phyloP scores from a whole-genome alignment of 164 flowering plant species.

The Taxillus chinensis region DNA sequence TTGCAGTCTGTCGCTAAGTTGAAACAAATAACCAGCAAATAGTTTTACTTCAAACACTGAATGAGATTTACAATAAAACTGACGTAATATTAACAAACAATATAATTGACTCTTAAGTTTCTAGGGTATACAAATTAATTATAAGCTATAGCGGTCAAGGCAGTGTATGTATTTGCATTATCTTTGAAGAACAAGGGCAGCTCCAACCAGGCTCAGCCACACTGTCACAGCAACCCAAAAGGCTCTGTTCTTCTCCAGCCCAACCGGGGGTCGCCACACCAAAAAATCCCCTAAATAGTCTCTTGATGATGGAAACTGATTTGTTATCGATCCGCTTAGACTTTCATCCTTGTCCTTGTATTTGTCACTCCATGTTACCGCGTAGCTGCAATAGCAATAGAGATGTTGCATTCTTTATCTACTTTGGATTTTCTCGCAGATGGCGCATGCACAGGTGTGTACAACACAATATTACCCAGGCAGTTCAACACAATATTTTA shows the following conservation, averaged over 20 bases:
- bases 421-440: too few species aligned
- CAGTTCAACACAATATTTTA: too few species aligned
- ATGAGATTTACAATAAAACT: not conserved
- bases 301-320: conserved; percentile 49
- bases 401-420: not conserved
- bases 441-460: too few species aligned
- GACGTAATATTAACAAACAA: not conserved
- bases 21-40: not conserved
- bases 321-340: conserved; percentile 31
- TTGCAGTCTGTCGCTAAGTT: too few species aligned
- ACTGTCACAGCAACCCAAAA: conserved; percentile 56
- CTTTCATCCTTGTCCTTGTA: conserved; percentile 37
- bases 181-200: conserved; percentile 51
- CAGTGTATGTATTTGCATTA: conserved; percentile 9
- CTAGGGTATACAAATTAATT: too few species aligned
- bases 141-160: too few species aligned
- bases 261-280: conserved; percentile 60
- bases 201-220: conserved; percentile 61
- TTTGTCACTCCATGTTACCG: conserved; percentile 69
- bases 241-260: conserved; percentile 43
- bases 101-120: not conserved
- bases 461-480: too few species aligned
- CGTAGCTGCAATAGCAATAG: conserved; percentile 42
- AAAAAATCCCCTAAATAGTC: conserved; percentile 55
- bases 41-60: conserved; percentile 2